phyloP scores from a whole-genome alignment of 768 basidiomycete species.

The Tylopilus sp. region DNA sequence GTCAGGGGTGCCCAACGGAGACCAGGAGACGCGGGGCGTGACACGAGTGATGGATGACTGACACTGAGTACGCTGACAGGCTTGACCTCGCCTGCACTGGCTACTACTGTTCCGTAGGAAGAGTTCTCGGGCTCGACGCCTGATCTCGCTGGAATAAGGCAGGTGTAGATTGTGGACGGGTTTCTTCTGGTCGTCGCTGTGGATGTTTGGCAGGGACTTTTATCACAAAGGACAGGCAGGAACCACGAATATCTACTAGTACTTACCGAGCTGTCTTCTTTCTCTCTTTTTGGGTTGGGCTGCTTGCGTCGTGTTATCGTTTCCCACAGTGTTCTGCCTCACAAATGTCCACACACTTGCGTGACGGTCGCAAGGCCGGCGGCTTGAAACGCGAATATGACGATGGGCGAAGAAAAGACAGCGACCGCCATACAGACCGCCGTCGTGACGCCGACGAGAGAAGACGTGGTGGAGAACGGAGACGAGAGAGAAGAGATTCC shows the following conservation, averaged over 20 bases:
- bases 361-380: conserved; percentile 11
- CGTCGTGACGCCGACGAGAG: conserved; percentile 13
- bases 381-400: conserved; percentile 13
- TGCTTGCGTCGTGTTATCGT: too few species aligned
- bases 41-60: conserved; percentile 14
- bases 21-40: neutral
- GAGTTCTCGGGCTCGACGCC: conserved; percentile 24
- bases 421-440: conserved; percentile 10
- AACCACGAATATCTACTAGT: too few species aligned
- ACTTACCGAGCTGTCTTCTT: too few species aligned
- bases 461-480: conserved; percentile 22
- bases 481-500: conserved; percentile 17
- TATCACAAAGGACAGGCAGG: too few species aligned
- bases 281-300: too few species aligned
- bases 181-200: too few species aligned
- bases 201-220: too few species aligned
- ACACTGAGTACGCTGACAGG: conserved; percentile 5
- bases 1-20: neutral
- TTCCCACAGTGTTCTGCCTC: conserved; percentile 18
- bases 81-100: conserved; percentile 4
- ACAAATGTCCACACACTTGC: conserved; percentile 17
- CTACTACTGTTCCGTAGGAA: conserved; percentile 18
- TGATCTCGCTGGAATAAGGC: neutral
- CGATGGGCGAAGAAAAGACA: conserved; percentile 10
- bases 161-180: neutral